Base-by-base conservation (phyloP, 106 monocot genomes). In the Dioscorea dumetorum region DNA sequence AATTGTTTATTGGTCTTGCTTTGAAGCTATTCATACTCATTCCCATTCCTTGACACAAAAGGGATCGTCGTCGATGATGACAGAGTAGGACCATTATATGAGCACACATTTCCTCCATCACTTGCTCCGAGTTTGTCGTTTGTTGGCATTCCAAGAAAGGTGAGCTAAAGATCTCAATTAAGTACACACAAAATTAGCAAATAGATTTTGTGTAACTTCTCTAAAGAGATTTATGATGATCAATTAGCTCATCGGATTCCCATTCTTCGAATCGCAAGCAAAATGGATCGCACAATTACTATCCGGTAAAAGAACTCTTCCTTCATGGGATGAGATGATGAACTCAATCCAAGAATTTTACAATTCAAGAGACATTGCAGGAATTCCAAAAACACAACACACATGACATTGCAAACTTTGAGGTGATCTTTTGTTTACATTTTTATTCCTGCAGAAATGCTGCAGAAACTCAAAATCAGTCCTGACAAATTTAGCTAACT, bases 71-170 rank as follows among this genome's bases (percentile, higher is more conserved):
- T 86, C 15, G 80, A 86, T 65, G 85, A 81, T 69, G 77, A 81
- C 60, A 73, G 82, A 76, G 90, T 90, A 50, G 85, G 90, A 24
- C 90, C 90, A 72, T 70, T 90, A 57, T 90, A 80, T 75, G 83
- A 90, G 73, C 90, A 90, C 73, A 83, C 83, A 41, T 90, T 90
- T 60, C 85, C 90, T 62, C 90, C 85, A 53, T 70, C 80, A 23
- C 74, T 85, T 54, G 82, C 85, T 41, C 85, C 90, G 54, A 83
- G 70, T 60, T 83, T 90, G 23, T 83, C 85, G 18, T 90, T 90
- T 73, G 85, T 83, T 17, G 90, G 85, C 67, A 78, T 90, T 50
- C 85, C 85, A 28, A 77, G 65, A 65, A 83, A 87, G 87, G 87
- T 87, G 33, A 58, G 69, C 16, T 24, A 21, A 52, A 52, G 10